These are phyloP conservation scores for Leucosporidium scottii DNA, from an alignment of 768 basidiomycete species.

Conservation along the genomic window DNA sequence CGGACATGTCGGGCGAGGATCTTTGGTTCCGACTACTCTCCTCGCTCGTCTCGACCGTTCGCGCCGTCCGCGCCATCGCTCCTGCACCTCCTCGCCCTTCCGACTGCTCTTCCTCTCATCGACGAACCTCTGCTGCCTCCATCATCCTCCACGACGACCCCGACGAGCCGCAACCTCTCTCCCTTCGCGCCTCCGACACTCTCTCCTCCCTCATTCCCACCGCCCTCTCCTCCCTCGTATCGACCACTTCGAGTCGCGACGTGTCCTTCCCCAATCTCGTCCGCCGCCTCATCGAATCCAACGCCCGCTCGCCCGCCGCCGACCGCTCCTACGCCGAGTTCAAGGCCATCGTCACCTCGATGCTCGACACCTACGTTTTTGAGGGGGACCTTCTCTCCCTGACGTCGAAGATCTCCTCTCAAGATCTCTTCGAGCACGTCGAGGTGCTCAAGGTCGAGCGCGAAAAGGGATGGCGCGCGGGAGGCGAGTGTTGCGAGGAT, in stretches of 20 bases:
- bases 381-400: slow-evolving; percentile 85
- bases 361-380: slow-evolving; percentile 87
- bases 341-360: slow-evolving; percentile 80
- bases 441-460: slow-evolving; percentile 48
- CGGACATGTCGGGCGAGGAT: slow-evolving; percentile 57
- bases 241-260: slow-evolving; percentile 66
- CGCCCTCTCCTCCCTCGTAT: slow-evolving; percentile 74
- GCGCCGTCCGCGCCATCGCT: slow-evolving; percentile 47
- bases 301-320: slow-evolving; percentile 51
- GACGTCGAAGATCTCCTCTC: slow-evolving; percentile 69
- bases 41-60: slow-evolving; percentile 72
- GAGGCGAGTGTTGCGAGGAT: slow-evolving; percentile 25
- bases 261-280: slow-evolving; percentile 89
- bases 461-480: slow-evolving; percentile 40
- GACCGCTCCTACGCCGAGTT: slow-evolving; percentile 75
- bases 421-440: slow-evolving; percentile 71
- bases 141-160: slow-evolving; percentile 32
- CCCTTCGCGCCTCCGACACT: slow-evolving; percentile 47
- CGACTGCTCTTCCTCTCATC: slow-evolving; percentile 12
- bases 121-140: slow-evolving; percentile 21
- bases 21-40: slow-evolving; percentile 82
- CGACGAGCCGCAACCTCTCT: slow-evolving; percentile 30
- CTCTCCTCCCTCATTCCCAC: slow-evolving; percentile 72
- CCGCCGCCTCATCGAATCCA: slow-evolving; percentile 77
- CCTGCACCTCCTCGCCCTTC: slow-evolving; percentile 9